Evolutionary conservation across 768 basidiomycete genomes (phyloP).

Genomic region (Cystobasidium onofrii): DNA sequence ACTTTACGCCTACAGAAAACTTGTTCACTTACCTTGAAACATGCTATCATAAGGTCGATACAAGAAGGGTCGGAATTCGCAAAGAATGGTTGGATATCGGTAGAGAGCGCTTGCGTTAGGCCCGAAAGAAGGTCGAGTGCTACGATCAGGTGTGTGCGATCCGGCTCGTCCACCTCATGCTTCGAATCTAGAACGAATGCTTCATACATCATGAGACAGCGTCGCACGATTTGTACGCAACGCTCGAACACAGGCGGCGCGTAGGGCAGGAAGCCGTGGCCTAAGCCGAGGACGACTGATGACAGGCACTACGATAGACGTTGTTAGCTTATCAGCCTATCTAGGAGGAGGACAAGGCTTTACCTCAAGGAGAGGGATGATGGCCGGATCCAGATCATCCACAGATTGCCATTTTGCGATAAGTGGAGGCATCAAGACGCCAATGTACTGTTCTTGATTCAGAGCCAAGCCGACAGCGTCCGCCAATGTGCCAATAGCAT

Average conservation of each 20-base stretch:
- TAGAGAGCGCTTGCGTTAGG: conserved; percentile 83
- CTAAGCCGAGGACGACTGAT: conserved; percentile 93
- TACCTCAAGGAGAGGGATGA: conserved; percentile 93
- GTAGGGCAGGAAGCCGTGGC: conserved; percentile 75
- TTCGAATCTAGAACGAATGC: conserved; percentile 70
- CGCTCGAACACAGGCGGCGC: conserved; percentile 86
- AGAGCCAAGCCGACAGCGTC: conserved; percentile 88
- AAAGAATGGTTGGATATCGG: conserved; percentile 66
- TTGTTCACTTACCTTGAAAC: conserved; percentile 60
- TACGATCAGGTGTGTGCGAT: conserved; percentile 93
- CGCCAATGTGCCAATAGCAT: conserved; percentile 95
- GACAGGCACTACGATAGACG: conserved; percentile 71
- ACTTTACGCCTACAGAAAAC: not conserved
- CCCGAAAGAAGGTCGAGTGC: conserved; percentile 95
- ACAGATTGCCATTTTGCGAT: conserved; percentile 82
- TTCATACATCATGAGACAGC: conserved; percentile 73
- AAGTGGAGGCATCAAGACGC: conserved; percentile 92
- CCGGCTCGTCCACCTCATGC: conserved; percentile 69
- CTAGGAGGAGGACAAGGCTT: conserved; percentile 30
- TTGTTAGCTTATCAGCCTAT: not conserved
- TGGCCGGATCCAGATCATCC: conserved; percentile 79
- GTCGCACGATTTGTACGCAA: conserved; percentile 75
- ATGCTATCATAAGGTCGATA: conserved; percentile 70
- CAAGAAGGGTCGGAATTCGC: conserved; percentile 63
- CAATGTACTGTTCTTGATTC: conserved; percentile 68